These are phyloP conservation scores for Orbilia ellipsospora DNA, from an alignment of 2,329 filamentous ascomycete genomes.

Conservation along the genomic window DNA sequence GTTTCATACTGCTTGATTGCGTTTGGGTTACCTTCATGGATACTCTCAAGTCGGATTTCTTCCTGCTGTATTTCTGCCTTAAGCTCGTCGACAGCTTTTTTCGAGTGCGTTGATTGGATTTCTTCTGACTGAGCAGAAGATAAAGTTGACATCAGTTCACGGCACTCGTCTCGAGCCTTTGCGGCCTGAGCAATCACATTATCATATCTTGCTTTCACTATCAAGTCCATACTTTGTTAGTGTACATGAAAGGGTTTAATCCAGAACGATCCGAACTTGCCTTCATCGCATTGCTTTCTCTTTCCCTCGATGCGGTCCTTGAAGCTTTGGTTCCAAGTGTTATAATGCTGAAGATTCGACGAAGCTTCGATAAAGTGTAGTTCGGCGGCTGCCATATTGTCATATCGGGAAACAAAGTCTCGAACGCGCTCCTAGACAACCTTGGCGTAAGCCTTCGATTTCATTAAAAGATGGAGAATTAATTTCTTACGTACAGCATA, in stretches of 20 bases:
- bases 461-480: conserved; percentile 33
- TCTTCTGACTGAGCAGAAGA: conserved; percentile 59
- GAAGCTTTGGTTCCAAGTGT: conserved; percentile 72
- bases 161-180: conserved; percentile 23
- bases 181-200: conserved; percentile 1
- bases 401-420: conserved; percentile 73
- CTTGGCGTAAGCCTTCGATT: background rate
- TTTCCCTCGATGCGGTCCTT: conserved; percentile 53
- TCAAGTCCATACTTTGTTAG: background rate
- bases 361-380: conserved; percentile 79
- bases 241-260: conserved; percentile 31
- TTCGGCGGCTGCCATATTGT: conserved; percentile 75
- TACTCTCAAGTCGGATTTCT: conserved; percentile 79
- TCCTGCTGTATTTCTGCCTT: conserved; percentile 79
- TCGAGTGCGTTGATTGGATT: conserved; percentile 65
- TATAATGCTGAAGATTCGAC: conserved; percentile 75
- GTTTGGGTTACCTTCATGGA: conserved; percentile 79
- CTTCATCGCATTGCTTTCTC: conserved; percentile 53
- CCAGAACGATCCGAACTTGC: conserved; percentile 28
- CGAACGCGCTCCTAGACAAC: conserved; percentile 61
- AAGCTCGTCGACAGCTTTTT: conserved; percentile 72
- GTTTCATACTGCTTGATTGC: conserved; percentile 81
- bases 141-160: conserved; percentile 34
- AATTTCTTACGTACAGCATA: conserved; percentile 66
- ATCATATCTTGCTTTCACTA: conserved; percentile 19